Percentiles rank a stretch among this genome's conserved stretches.
Evolutionary conservation across 2,329 filamentous ascomycete genomes (phyloP).

Genomic region (Penicillium paneum): DNA sequence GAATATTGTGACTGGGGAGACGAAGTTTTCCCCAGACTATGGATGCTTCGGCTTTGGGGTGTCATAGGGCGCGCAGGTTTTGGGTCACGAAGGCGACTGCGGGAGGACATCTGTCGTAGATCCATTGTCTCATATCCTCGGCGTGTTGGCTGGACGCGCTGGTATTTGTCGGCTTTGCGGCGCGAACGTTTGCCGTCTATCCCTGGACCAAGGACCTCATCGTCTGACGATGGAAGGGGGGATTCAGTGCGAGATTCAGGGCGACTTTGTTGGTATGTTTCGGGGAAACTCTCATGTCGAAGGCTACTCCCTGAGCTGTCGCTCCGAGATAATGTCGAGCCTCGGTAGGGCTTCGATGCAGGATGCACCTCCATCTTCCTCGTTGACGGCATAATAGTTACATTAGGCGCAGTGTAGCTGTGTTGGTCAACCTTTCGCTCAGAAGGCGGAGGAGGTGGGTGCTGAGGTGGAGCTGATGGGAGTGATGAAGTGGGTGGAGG

Average conservation of each 20-base stretch:
- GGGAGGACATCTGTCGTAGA: slow-evolving; percentile 3
- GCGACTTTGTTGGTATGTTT: slow-evolving; percentile 16
- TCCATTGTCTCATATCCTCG: slow-evolving; percentile 14
- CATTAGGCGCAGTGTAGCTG: slow-evolving; percentile 18
- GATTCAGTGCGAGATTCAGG: slow-evolving; percentile 33
- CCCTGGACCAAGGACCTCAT: slow-evolving; percentile 32
- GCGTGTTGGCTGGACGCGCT: slow-evolving; percentile 7
- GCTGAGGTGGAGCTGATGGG: slow-evolving; percentile 23
- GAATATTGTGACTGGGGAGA: slow-evolving; percentile 27
- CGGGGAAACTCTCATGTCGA: slow-evolving; percentile 19
- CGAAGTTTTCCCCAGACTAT: slow-evolving; percentile 19
- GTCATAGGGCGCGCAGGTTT: slow-evolving; percentile 20
- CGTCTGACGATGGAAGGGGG: slow-evolving; percentile 42
- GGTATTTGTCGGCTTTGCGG: slow-evolving; percentile 13
- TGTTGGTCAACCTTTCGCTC: slow-evolving; percentile 11
- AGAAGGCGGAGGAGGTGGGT: slow-evolving; percentile 14
- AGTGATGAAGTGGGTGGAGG: slow-evolving; percentile 28
- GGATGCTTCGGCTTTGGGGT: slow-evolving; percentile 22
- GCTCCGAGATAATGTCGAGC: slow-evolving; percentile 21
- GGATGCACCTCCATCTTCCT: slow-evolving; percentile 13
- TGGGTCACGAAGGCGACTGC: slow-evolving; percentile 10
- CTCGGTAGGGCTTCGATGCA: slow-evolving; percentile 10
- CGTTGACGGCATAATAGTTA: background rate
- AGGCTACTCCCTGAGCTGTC: slow-evolving; percentile 26
- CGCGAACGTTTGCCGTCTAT: slow-evolving; percentile 9